phyloP scores from a whole-genome alignment of 2,329 filamentous ascomycete species.

The Mariannaea sp. region DNA sequence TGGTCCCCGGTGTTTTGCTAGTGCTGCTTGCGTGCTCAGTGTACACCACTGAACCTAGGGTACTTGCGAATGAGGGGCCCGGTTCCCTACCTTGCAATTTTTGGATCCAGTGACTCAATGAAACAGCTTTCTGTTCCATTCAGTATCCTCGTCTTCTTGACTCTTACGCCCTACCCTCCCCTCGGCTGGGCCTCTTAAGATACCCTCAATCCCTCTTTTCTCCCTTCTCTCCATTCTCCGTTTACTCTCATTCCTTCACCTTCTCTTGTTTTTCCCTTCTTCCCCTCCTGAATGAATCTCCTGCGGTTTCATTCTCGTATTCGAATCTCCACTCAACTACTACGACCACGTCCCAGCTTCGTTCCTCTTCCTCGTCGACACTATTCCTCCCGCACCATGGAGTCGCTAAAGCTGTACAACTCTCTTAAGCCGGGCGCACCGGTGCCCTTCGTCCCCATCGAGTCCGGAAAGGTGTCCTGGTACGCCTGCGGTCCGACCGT shows the following conservation, averaged over 20 bases:
- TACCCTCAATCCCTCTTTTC: slow-evolving; percentile 22
- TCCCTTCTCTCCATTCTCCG: slow-evolving; percentile 25
- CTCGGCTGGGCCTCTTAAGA: too few species aligned
- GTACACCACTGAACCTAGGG: too few species aligned
- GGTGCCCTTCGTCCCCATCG: slow-evolving; percentile 74
- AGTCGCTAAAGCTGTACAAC: slow-evolving; percentile 76
- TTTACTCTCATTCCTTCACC: slow-evolving; percentile 20
- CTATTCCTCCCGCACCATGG: slow-evolving; percentile 50
- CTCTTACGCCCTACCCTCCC: neutral
- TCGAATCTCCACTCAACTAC: slow-evolving; percentile 36
- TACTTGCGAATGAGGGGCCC: slow-evolving; percentile 10
- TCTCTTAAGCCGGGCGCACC: slow-evolving; percentile 74
- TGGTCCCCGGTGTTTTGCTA: too few species aligned
- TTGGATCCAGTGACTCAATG: slow-evolving; percentile 13
- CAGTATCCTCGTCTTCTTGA: slow-evolving; percentile 24
- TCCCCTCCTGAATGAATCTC: slow-evolving; percentile 43
- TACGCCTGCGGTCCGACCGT: slow-evolving; percentile 89
- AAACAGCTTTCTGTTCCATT: slow-evolving; percentile 19
- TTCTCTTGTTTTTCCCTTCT: slow-evolving; percentile 18
- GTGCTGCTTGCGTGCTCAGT: slow-evolving; percentile 6
- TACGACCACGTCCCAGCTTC: slow-evolving; percentile 27
- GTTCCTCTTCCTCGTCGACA: slow-evolving; percentile 41
- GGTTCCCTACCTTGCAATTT: slow-evolving; percentile 8
- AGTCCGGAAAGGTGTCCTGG: slow-evolving; percentile 76
- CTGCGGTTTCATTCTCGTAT: slow-evolving; percentile 40